Evolutionary conservation across 306 rosid species (phyloP).

Genomic region (Citrullus amarus): DNA sequence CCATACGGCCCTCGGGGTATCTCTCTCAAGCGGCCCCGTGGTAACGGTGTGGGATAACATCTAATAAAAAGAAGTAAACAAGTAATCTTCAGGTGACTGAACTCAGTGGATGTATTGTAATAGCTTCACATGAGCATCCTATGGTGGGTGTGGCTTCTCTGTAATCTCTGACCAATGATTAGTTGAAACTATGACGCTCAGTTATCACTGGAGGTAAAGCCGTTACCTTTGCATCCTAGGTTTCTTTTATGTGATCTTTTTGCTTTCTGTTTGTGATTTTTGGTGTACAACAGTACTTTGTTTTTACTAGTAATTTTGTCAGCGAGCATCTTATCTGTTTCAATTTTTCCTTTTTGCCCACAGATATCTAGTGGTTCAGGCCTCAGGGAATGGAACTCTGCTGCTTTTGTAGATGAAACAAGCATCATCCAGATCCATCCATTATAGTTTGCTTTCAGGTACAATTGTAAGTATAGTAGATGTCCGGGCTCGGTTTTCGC

Average conservation of each 20-base stretch:
- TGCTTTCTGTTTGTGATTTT: background rate
- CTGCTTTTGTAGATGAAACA: background rate
- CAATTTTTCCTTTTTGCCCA: background rate
- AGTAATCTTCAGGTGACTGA: constrained; percentile 1
- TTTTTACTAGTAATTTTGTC: background rate
- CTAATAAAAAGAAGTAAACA: background rate
- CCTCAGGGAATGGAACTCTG: background rate
- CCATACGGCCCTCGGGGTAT: constrained; percentile 13
- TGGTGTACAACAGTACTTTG: background rate
- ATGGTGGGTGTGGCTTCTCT: background rate
- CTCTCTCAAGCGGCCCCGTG: constrained; percentile 14
- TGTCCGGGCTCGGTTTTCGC: background rate
- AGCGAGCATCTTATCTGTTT: background rate
- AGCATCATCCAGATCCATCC: background rate
- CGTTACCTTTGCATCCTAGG: background rate
- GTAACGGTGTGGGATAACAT: background rate
- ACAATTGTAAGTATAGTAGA: background rate
- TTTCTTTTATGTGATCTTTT: background rate
- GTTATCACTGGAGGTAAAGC: background rate
- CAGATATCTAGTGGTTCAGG: background rate
- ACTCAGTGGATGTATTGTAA: background rate
- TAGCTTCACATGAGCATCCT: background rate
- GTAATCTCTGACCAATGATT: background rate
- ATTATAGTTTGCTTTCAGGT: background rate
- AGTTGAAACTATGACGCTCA: background rate